phyloP scores from a whole-genome alignment of 169 alveolate genomes.

The Toxoplasma gondii region DNA sequence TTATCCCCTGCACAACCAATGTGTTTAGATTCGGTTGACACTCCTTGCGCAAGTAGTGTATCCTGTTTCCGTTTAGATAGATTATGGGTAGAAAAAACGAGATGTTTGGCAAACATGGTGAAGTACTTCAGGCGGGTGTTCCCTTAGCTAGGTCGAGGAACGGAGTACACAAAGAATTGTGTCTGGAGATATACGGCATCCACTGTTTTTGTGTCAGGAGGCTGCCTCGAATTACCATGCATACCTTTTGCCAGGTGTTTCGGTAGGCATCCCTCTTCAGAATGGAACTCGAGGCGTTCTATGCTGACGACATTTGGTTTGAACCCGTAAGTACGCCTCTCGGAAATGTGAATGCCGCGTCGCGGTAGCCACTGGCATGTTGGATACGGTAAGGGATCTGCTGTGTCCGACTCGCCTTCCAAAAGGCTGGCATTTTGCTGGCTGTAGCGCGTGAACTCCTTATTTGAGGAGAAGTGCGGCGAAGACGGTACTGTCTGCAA shows the following conservation, averaged over 20 bases:
- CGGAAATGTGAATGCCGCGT: conserved; percentile 12
- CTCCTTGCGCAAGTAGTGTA: too few relatives aligned
- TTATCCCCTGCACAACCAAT: too few relatives aligned
- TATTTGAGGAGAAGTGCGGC: neutral
- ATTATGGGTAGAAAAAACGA: too few relatives aligned
- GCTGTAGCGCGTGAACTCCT: neutral
- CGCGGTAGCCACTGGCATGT: conserved; percentile 43
- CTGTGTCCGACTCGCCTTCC: neutral
- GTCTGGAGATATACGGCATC: too few relatives aligned
- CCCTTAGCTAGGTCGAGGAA: too few relatives aligned
- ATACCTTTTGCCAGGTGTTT: neutral
- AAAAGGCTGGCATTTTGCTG: neutral
- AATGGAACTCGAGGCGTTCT: neutral
- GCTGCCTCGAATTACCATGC: neutral
- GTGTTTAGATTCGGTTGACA: too few relatives aligned
- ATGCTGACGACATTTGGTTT: conserved; percentile 17
- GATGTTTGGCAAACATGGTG: too few relatives aligned
- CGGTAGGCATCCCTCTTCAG: conserved; percentile 16
- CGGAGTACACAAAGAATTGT: too few relatives aligned
- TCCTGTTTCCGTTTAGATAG: too few relatives aligned
- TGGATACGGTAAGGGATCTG: conserved; percentile 3
- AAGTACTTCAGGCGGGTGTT: too few relatives aligned
- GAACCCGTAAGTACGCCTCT: neutral
- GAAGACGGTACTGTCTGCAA: conserved; percentile 14
- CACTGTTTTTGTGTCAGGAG: too few relatives aligned